Conservation (phyloP, 2,329 filamentous ascomycete species). For the Pseudogymnoascus pannorum region DNA sequence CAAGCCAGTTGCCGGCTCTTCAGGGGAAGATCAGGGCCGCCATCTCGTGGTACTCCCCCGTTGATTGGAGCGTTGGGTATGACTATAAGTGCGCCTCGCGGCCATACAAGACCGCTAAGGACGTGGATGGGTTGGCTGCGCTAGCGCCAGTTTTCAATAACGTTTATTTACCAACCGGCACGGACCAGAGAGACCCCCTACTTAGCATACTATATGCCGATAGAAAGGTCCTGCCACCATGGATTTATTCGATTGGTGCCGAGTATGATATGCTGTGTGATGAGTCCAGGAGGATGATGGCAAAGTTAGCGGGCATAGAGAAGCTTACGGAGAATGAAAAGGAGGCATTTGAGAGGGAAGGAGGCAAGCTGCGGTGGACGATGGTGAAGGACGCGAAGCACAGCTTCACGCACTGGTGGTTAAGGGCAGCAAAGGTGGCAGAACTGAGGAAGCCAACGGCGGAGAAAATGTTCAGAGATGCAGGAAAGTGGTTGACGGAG, state of each 20-base stretch:
- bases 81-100: constrained; percentile 26
- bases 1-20: constrained; percentile 34
- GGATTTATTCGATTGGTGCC: constrained; percentile 21
- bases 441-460: neutral
- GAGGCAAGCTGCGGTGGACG: neutral
- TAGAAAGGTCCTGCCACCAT: constrained; percentile 19
- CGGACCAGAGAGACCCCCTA: constrained; percentile 21
- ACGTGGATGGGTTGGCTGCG: constrained; percentile 16
- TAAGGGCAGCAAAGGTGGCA: neutral
- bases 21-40: constrained; percentile 29
- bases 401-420: constrained; percentile 3
- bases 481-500: neutral
- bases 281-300: constrained; percentile 17
- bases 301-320: constrained; percentile 11
- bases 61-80: constrained; percentile 33
- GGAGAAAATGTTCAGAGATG: constrained; percentile 2
- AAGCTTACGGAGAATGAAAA: constrained; percentile 3
- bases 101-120: constrained; percentile 27
- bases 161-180: constrained; percentile 18
- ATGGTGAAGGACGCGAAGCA: neutral
- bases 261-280: constrained; percentile 24
- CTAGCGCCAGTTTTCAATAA: constrained; percentile 14
- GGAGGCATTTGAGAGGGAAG: neutral
- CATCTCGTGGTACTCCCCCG: constrained; percentile 38
- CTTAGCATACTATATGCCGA: constrained; percentile 19